Evolutionary conservation across 345 rosid genomes (phyloP).

Genomic region (Salix purpurea): DNA sequence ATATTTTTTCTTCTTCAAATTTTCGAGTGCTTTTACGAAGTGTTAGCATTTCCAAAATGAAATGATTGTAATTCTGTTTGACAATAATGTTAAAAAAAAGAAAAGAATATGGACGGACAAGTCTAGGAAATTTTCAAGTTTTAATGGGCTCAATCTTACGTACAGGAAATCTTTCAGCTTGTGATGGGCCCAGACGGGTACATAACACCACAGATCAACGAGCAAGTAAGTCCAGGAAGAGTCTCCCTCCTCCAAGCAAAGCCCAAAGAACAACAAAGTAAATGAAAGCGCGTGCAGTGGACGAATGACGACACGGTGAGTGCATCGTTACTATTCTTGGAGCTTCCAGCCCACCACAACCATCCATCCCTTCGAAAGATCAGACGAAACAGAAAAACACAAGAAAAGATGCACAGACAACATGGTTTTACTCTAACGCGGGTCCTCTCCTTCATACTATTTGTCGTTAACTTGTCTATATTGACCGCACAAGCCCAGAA

Average conservation of each 20-base stretch:
- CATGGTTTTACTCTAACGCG: background rate
- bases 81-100: too few relatives aligned
- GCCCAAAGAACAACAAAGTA: background rate
- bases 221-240: background rate
- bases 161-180: background rate
- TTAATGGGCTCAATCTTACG: background rate
- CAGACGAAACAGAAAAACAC: background rate
- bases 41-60: too few relatives aligned
- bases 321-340: background rate
- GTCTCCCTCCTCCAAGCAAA: background rate
- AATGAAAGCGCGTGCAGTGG: too few relatives aligned
- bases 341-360: background rate
- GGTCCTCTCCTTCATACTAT: slow-evolving; percentile 13
- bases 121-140: background rate
- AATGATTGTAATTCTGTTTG: too few relatives aligned
- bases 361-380: background rate
- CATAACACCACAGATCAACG: background rate
- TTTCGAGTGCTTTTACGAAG: too few relatives aligned
- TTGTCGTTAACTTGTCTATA: background rate
- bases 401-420: slow-evolving; percentile 1
- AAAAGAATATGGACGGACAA: too few relatives aligned
- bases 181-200: background rate
- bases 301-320: too few relatives aligned
- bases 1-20: too few relatives aligned
- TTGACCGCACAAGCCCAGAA: slow-evolving; percentile 41